Conservation (phyloP, 768 basidiomycete genomes). For the Lactarius vividus region DNA sequence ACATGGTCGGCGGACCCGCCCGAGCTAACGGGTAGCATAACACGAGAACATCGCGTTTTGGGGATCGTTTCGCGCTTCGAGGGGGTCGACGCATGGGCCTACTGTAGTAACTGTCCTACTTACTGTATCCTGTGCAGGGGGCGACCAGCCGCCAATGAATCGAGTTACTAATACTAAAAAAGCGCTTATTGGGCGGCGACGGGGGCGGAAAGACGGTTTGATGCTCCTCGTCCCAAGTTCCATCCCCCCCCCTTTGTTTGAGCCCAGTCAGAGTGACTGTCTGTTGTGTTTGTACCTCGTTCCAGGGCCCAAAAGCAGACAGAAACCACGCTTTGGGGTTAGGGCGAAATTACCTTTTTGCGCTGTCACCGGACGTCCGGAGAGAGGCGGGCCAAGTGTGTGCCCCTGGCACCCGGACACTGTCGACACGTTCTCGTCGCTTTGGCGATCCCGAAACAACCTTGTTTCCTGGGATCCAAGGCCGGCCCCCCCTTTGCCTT, state of each 20-base stretch:
- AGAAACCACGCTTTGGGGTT: neutral
- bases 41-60: neutral
- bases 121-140: neutral
- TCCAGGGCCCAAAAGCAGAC: neutral
- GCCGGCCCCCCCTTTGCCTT: neutral
- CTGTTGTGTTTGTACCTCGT: too few relatives aligned
- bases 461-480: slow-evolving; percentile 8
- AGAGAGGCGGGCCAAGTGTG: neutral
- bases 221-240: neutral
- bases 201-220: neutral
- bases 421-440: slow-evolving; percentile 15
- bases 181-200: slow-evolving; percentile 12
- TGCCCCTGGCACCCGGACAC: neutral
- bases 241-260: neutral
- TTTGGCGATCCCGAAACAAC: slow-evolving; percentile 23
- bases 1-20: neutral
- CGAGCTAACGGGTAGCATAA: neutral
- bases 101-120: neutral
- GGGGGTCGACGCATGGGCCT: neutral
- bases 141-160: neutral
- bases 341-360: neutral
- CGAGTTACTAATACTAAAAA: neutral
- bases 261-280: neutral
- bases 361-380: neutral
- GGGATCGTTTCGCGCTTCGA: neutral